These are phyloP conservation scores for Aspergillus ostianus DNA, from an alignment of 495 filamentous ascomycete genomes.

Conservation along the genomic window DNA sequence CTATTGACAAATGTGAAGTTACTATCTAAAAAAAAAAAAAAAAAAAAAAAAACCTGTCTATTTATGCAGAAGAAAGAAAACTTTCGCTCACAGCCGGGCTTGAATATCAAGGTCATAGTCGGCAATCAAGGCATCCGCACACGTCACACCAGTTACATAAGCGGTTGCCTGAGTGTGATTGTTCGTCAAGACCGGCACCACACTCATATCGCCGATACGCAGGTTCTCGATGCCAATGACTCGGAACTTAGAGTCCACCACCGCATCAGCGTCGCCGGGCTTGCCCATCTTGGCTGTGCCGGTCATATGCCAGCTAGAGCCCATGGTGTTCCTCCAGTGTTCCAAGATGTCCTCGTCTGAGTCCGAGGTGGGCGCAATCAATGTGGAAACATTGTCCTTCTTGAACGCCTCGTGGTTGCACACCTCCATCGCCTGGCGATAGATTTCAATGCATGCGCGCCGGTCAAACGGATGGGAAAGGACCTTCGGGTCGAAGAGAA, in stretches of 20 bases:
- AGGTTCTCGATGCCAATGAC: conserved; percentile 55
- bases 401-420: conserved; percentile 43
- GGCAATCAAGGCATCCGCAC: conserved; percentile 26
- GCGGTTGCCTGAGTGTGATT: conserved; percentile 41
- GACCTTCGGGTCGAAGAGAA: conserved; percentile 57
- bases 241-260: conserved; percentile 54
- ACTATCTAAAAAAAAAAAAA: neutral
- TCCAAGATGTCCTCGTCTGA: conserved; percentile 57
- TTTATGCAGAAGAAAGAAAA: no score
- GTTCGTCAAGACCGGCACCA: conserved; percentile 56
- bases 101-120: conserved; percentile 20
- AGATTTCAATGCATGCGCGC: conserved; percentile 51
- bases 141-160: conserved; percentile 33
- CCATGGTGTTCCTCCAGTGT: conserved; percentile 37
- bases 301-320: conserved; percentile 53
- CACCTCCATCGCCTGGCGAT: conserved; percentile 46
- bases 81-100: neutral
- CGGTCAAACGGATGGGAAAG: conserved; percentile 57
- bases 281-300: conserved; percentile 64
- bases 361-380: conserved; percentile 45
- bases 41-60: no score
- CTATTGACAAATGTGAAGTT: neutral
- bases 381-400: conserved; percentile 40
- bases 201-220: conserved; percentile 64
- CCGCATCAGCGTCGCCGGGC: conserved; percentile 42